Percentiles rank a stretch among this genome's conserved stretches.
Conservation (phyloP, 768 basidiomycete genomes). For the Tylopilus sp. region DNA sequence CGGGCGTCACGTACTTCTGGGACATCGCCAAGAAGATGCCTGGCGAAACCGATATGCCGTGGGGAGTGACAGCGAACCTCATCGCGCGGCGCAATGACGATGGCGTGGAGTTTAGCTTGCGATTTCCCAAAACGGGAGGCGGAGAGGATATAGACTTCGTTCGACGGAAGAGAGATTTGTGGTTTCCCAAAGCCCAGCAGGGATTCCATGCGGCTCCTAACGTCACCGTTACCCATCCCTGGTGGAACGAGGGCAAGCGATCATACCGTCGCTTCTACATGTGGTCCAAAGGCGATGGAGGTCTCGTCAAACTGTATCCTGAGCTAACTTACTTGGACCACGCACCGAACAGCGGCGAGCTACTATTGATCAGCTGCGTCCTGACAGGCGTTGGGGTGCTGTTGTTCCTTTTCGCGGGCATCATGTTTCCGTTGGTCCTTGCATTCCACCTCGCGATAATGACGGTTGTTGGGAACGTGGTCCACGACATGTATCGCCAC, state of each 20-base stretch:
- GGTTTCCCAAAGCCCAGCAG: conserved; percentile 31
- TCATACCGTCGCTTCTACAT: conserved; percentile 53
- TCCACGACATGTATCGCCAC: conserved; percentile 50
- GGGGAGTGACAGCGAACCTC: conserved; percentile 63
- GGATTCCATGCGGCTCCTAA: conserved; percentile 49
- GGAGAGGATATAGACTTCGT: conserved; percentile 65
- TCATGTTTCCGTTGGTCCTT: conserved; percentile 6
- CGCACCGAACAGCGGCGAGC: conserved; percentile 50
- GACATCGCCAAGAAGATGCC: conserved; percentile 51
- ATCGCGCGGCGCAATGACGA: conserved; percentile 46
- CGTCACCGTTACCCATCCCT: conserved; percentile 53
- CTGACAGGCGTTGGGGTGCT: conserved; percentile 13
- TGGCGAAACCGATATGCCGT: conserved; percentile 44
- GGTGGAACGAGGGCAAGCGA: conserved; percentile 47
- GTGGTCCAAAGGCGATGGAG: conserved; percentile 59
- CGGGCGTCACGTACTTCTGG: conserved; percentile 61
- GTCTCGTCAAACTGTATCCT: conserved; percentile 46
- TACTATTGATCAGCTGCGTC: conserved; percentile 30
- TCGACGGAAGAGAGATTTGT: conserved; percentile 41
- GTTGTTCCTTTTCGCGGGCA: conserved; percentile 13
- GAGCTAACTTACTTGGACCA: conserved; percentile 42
- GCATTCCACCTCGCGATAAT: conserved; percentile 25
- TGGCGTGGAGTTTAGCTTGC: conserved; percentile 41
- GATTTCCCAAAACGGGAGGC: conserved; percentile 61
- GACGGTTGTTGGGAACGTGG: conserved; percentile 39